These are phyloP conservation scores for Ploettnerulaceae sp. DNA, from an alignment of 2,329 filamentous ascomycete species.

Conservation along the genomic window DNA sequence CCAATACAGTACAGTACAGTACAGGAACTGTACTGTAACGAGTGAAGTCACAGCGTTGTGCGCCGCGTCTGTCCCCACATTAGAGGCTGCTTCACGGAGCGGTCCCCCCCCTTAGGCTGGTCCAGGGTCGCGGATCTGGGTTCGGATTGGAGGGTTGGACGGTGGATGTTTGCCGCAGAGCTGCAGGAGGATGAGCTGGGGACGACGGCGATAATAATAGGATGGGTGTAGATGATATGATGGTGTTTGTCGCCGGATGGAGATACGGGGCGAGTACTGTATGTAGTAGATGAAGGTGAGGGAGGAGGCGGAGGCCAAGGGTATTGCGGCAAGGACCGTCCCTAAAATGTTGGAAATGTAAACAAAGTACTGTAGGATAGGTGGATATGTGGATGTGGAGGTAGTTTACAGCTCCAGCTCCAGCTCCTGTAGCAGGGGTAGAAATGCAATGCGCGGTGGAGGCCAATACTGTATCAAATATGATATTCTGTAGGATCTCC, in stretches of 20 bases:
- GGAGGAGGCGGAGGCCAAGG: not conserved
- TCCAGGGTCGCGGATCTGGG: constrained; percentile 5
- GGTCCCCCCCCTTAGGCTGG: too few species aligned
- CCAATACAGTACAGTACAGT: too few species aligned
- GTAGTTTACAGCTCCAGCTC: too few species aligned
- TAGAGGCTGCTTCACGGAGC: constrained; percentile 1
- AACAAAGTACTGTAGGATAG: too few species aligned
- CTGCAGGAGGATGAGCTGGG: not conserved
- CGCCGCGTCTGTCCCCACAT: constrained; percentile 3
- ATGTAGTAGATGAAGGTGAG: not conserved
- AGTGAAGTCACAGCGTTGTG: not conserved
- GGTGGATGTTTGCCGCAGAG: not conserved
- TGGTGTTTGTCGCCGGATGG: not conserved
- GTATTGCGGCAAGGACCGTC: constrained; percentile 1
- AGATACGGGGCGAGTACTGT: not conserved
- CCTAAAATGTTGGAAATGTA: not conserved
- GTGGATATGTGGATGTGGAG: too few species aligned
- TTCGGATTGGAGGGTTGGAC: not conserved
- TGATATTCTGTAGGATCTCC: too few species aligned
- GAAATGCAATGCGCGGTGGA: too few species aligned
- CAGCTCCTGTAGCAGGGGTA: too few species aligned
- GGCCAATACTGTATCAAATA: too few species aligned
- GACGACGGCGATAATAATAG: not conserved
- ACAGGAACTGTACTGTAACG: too few species aligned
- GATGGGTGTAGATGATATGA: not conserved